Evolutionary conservation across 2,329 filamentous ascomycete genomes (phyloP), one percentile per base, ranked within the genome.

Genomic region (Dissoconium aciculare): DNA sequence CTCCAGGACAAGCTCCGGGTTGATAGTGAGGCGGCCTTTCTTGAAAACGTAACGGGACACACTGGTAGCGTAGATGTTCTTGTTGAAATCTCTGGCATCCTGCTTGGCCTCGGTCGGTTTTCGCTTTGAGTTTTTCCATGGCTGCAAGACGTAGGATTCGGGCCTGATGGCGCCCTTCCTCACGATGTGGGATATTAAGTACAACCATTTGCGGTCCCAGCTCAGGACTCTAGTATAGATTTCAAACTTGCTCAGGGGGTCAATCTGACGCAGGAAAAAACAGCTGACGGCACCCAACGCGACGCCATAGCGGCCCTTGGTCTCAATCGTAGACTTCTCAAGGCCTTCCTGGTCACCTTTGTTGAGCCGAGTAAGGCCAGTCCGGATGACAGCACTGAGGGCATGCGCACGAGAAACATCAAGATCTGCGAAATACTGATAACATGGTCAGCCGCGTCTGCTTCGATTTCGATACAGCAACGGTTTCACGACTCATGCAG

Each of bases 391-490:
- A 1, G 55, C 55, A 5, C 74, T 77, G 31, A 91, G 72, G 5
- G 89, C 70, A 41, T 91, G 80, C 1, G 79, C 79, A 34, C 89
- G 78, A 23, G 78, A 73, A 36, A 87, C 69, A 56, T 92, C 84
- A 42, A 91, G 72, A 55, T 92, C 83, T 42, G 74, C 64, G 52
- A 92, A 92, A 62, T 91, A 92, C 16, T 23, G 19, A n/a, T n/a
- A n/a, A n/a, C n/a, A n/a, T n/a, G n/a, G n/a, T n/a, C n/a, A n/a
- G n/a, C n/a, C 19, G 19, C 19, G n/a, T 23, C 19, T 8, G n/a
- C 8, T 8, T 23, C 19, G n/a, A 23, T 23, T n/a, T n/a, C 19
- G 19, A 23, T 23, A 8, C 19, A 23, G 8, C n/a, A 8, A 23
- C 8, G 19, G 19, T 8, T 23, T 8, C n/a, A 8, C 8, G n/a